Evolutionary conservation across 2,329 filamentous ascomycete species (phyloP), one percentile per base, ranked within the genome.

Genomic region (Penicillium freii): DNA sequence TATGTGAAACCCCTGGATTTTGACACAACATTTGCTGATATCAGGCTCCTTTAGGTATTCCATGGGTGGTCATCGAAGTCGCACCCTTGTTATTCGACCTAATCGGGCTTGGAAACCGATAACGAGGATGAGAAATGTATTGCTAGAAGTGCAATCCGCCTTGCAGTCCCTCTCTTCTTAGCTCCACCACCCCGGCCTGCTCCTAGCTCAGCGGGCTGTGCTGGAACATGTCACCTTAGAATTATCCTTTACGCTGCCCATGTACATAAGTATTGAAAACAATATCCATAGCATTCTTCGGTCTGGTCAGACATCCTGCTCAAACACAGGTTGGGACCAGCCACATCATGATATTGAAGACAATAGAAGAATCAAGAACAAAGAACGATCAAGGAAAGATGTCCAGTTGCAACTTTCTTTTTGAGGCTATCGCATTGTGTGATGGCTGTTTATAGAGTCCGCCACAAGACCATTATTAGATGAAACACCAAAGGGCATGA

Each of bases 41-140:
- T 19, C 19, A 15, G 31, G 27, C 2, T 3, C 44, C 45, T 46
- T 34, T 62, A 91, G 90, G 91, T 45, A 96, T 96, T 73, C 91
- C 82, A 51, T 92, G 87, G 86, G 79, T 95, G 58, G 89, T 90
- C 2, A 86, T 91, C 1, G 89, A 90, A 64, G 80, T 83, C n/a
- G 87, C 88, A 62, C 90, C 90, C 0, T 78, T 90, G 27, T 73
- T 91, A 40, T 92, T 94, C 70, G 84, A 91, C 70, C 17, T 62
- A 33, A 51, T 69, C 27, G 69, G 70, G n/a, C 66, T 70, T 13
- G 63, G 67, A 31, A 62, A 63, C 11, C 56, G 56, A 31, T 27
- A 31, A 29, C 43, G n/a, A 36, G 25, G 4, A 33, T 39, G 25
- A 40, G 27, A 23, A 33, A 15, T 6, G 21, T 34, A 31, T 46